phyloP scores from a whole-genome alignment of 176 grass and related monocot genomes.

The Hsuehochloa calcarea region DNA sequence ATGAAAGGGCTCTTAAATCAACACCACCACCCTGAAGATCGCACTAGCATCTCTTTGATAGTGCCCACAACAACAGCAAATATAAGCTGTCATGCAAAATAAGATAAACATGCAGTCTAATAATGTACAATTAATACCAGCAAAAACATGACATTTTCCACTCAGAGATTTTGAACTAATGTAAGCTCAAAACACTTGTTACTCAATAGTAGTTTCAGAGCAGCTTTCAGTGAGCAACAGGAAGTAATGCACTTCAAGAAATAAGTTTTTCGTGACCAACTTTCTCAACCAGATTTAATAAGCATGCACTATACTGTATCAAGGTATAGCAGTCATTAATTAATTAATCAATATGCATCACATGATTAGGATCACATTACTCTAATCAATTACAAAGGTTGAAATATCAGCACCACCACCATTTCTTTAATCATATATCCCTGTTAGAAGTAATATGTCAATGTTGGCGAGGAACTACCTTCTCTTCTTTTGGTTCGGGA shows the following conservation, averaged over 20 bases:
- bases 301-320: not conserved
- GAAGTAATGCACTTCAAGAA: not conserved
- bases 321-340: not conserved
- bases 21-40: not conserved
- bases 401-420: not conserved
- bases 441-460: not conserved
- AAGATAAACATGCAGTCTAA: not conserved
- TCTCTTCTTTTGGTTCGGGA: slow-evolving; percentile 66
- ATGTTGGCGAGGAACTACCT: slow-evolving; percentile 29
- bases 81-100: not conserved
- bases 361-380: not conserved
- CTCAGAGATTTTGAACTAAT: not conserved
- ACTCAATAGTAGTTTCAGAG: not conserved
- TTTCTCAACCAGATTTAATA: slow-evolving; percentile 12
- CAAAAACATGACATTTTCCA: slow-evolving; percentile 7
- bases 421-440: not conserved
- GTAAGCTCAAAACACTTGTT: not conserved
- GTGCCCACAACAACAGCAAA: not conserved
- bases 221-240: not conserved
- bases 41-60: not conserved
- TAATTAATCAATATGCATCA: not conserved
- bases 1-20: slow-evolving; percentile 10
- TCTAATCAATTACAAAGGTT: not conserved
- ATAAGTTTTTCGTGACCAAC: not conserved
- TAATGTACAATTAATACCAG: not conserved